Conservation (phyloP, 192 early-diverging fungal species). For the Powellomyces hirtus region DNA sequence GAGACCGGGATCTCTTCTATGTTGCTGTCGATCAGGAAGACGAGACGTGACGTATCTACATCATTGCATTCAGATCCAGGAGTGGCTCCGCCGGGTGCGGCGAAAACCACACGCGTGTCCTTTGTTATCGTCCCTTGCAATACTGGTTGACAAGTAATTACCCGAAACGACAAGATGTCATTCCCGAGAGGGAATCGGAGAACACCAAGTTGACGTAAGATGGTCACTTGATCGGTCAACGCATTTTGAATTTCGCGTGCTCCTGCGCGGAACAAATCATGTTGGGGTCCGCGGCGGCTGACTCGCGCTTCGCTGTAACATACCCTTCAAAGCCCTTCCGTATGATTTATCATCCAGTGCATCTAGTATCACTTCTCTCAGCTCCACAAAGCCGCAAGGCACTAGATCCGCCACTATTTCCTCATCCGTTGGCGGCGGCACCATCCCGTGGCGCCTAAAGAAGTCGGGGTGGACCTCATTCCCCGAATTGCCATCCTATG, state of each 20-base stretch:
- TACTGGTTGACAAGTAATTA: slow-evolving; percentile 64
- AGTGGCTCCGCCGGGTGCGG: not conserved
- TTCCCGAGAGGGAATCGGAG: slow-evolving; percentile 5
- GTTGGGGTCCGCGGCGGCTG: not conserved
- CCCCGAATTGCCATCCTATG: not conserved
- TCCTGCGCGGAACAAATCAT: not conserved
- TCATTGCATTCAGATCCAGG: not conserved
- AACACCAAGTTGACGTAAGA: slow-evolving; percentile 4
- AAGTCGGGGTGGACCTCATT: not conserved
- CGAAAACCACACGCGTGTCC: slow-evolving; percentile 55
- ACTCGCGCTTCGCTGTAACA: slow-evolving; percentile 35
- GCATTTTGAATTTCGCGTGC: not conserved
- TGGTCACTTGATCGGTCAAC: not conserved
- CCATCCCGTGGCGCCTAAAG: not conserved
- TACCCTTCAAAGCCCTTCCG: slow-evolving; percentile 43
- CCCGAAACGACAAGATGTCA: slow-evolving; percentile 30
- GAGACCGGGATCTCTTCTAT: too few species aligned
- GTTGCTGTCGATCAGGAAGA: too few species aligned
- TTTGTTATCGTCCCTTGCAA: slow-evolving; percentile 60
- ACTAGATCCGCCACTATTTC: not conserved
- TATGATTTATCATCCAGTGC: slow-evolving; percentile 55
- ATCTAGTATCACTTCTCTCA: slow-evolving; percentile 63
- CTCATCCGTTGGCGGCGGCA: not conserved
- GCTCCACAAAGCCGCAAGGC: slow-evolving; percentile 37
- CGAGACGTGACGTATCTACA: too few species aligned